These are phyloP conservation scores for Penicillium mononematosum DNA, from an alignment of 495 filamentous ascomycete genomes.

Conservation along the genomic window DNA sequence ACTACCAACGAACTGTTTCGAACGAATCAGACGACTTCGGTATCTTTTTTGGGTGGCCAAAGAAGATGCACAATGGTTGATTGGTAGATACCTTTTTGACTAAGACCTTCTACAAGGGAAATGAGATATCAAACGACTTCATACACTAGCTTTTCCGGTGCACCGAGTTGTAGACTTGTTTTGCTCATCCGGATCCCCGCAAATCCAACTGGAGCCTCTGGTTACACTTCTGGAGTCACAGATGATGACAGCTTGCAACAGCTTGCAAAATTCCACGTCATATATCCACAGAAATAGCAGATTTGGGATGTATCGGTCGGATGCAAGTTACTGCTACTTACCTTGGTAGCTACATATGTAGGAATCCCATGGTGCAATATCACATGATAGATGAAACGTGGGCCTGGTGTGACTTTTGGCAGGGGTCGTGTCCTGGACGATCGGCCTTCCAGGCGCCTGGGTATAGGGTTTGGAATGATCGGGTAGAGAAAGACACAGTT, in stretches of 20 bases:
- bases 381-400: conserved; percentile 34
- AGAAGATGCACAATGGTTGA: neutral
- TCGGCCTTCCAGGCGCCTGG: conserved; percentile 19
- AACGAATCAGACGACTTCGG: conserved; percentile 15
- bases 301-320: neutral
- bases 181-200: conserved; percentile 2
- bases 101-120: neutral
- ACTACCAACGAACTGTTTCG: conserved; percentile 10
- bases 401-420: conserved; percentile 20
- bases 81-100: neutral
- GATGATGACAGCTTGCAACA: neutral
- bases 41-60: neutral
- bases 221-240: neutral
- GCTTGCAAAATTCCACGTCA: neutral
- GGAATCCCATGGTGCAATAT: conserved; percentile 13
- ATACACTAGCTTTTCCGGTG: neutral
- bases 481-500: conserved; percentile 1
- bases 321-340: neutral
- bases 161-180: neutral
- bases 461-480: conserved; percentile 11
- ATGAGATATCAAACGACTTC: conserved; percentile 1
- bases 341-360: neutral
- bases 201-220: neutral
- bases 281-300: neutral
- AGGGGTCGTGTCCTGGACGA: conserved; percentile 14